Conservation (phyloP, 23 red algal genomes). For the Gracilariopsis chorda region DNA sequence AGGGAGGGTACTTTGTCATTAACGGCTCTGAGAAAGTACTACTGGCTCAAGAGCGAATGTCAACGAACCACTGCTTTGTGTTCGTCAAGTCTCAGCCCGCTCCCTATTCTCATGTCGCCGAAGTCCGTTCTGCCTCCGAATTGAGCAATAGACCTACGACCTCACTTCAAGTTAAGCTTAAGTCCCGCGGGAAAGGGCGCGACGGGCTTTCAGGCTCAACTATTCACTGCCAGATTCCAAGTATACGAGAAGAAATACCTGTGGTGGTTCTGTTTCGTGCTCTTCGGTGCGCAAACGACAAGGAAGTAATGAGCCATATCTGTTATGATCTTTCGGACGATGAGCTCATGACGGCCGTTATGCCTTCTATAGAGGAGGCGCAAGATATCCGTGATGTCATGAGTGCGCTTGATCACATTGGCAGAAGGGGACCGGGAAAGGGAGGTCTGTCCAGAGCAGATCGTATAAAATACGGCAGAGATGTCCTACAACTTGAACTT, state of each 20-base stretch:
- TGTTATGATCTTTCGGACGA: conserved; percentile 91
- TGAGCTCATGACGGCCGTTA: conserved; percentile 89
- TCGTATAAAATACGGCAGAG: conserved; percentile 92
- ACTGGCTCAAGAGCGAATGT: conserved; percentile 98
- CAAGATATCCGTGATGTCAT: conserved; percentile 81
- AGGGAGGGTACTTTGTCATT: conserved; percentile 99
- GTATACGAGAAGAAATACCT: conserved; percentile 93
- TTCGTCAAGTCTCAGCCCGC: conserved; percentile 64
- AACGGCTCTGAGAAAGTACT: conserved; percentile 99
- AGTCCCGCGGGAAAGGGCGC: conserved; percentile 31
- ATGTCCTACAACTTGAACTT: conserved; percentile 93
- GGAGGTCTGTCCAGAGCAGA: conserved; percentile 46
- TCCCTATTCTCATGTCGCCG: conserved; percentile 86
- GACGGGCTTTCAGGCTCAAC: conserved; percentile 62
- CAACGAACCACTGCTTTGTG: conserved; percentile 89
- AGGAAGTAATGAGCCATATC: conserved; percentile 97
- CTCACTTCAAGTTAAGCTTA: conserved; percentile 68
- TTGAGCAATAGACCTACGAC: conserved; percentile 80
- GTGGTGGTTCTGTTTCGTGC: conserved; percentile 96
- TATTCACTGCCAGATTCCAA: conserved; percentile 79
- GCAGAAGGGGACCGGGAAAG: conserved; percentile 73
- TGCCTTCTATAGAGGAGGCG: conserved; percentile 95
- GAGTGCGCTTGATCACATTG: conserved; percentile 95
- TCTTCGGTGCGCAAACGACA: conserved; percentile 89
- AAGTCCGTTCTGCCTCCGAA: conserved; percentile 92